phyloP scores from a whole-genome alignment of 805 yeast species.

The Suhomyces sp. region DNA sequence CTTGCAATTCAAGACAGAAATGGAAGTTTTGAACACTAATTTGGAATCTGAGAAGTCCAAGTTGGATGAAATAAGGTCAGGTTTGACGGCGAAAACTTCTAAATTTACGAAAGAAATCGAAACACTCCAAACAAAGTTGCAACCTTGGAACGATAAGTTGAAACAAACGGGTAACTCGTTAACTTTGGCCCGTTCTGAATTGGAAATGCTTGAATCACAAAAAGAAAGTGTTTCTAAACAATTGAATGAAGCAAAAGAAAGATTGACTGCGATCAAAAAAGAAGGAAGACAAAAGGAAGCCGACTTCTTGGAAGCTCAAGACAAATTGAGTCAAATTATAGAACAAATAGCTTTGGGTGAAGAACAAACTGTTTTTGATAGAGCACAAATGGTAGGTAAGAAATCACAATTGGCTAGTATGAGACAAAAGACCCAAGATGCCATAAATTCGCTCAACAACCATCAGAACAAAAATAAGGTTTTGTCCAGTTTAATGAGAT shows the following conservation, averaged over 20 bases:
- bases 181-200: constrained; percentile 61
- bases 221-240: constrained; percentile 44
- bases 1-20: constrained; percentile 42
- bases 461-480: constrained; percentile 73
- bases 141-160: constrained; percentile 79
- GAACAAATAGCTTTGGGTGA: constrained; percentile 61
- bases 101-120: constrained; percentile 66
- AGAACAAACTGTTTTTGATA: constrained; percentile 52
- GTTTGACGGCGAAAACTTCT: constrained; percentile 72
- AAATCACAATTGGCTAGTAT: constrained; percentile 50
- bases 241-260: constrained; percentile 41
- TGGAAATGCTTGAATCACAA: constrained; percentile 56
- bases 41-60: constrained; percentile 52
- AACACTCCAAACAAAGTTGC: constrained; percentile 59
- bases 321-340: constrained; percentile 47
- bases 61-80: constrained; percentile 63
- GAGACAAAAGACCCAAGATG: constrained; percentile 67
- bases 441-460: constrained; percentile 55
- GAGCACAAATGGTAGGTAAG: constrained; percentile 50
- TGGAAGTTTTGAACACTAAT: constrained; percentile 43
- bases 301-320: constrained; percentile 44
- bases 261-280: constrained; percentile 45
- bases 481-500: constrained; percentile 60
- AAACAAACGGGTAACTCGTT: constrained; percentile 63
- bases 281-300: constrained; percentile 52